Base-by-base conservation (phyloP, 1,139 yeast genomes). In the Protomyces macrosporus region DNA sequence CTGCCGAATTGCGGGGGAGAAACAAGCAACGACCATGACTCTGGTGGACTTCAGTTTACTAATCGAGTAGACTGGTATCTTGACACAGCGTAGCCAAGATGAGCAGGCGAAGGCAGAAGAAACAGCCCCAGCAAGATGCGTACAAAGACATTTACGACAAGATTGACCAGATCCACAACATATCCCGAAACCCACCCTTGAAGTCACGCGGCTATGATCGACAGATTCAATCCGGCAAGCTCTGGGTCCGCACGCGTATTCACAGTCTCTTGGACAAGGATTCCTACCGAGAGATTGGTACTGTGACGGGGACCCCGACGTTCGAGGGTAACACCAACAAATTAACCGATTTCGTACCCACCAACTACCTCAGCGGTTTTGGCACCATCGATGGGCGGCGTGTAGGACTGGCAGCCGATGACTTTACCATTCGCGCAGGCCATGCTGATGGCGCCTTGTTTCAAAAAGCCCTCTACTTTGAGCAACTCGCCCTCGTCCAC, bases 391-490 rank as follows among this genome's bases (percentile, higher is more conserved):
- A 45, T 9, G 53, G 53, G 12, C 45, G 56, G 3, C 62, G 56
- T n/a, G 62, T 58, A 6, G 62, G 56, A 42, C n/a, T 58, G n/a
- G 62, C 62, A 3, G 62, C 62, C 12, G 62, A 58, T 39, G 62
- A 58, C 52, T 58, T 58, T 42, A 58, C 62, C 6, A 58, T 58
- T 16, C 55, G 62, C 7, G 62, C 62, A 4, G 62, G 62, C 7
- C 62, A 58, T 14, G 62, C 62, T 7, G 62, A 58, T 35, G 62
- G 56, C 6, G 62, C 62, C 33, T 42, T 58, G 14, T 52, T 51
- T 14, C 53, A 58, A 35, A 58, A 58, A 33, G 62, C 62, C 12
- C 52, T 48, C 33, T 58, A 58, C 30, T 40, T 58, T 52, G 62
- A 58, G 50, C 45, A 39, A 34, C 53, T 58, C 33, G 62, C 62